phyloP scores from a whole-genome alignment of 2,329 filamentous ascomycete genomes.

The Alternaria sp. region DNA sequence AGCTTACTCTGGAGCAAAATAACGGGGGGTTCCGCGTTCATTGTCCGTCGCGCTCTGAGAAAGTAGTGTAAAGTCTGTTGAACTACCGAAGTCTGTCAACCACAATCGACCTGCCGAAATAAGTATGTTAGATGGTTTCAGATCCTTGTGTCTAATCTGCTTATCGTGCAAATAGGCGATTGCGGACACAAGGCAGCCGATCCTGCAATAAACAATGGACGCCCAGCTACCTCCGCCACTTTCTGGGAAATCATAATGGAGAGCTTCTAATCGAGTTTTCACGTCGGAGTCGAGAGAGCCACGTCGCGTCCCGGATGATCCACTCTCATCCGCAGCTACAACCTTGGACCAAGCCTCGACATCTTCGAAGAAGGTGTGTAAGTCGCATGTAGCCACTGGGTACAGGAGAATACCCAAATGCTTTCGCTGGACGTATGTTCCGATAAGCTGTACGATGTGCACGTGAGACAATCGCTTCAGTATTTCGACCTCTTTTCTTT shows the following conservation, averaged over 20 bases:
- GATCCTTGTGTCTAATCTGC: not conserved
- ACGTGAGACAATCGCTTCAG: not conserved
- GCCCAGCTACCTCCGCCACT: not conserved
- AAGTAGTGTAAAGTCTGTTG: not conserved
- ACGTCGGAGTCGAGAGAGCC: not conserved
- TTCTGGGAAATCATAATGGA: not conserved
- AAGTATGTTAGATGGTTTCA: not conserved
- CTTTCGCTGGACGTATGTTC: not conserved
- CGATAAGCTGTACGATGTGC: not conserved
- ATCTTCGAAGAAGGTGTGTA: slow-evolving; percentile 28
- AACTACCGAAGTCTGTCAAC: not conserved
- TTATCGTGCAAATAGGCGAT: not conserved
- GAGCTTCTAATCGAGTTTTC: not conserved
- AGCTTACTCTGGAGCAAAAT: slow-evolving; percentile 25
- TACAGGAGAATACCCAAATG: slow-evolving; percentile 18
- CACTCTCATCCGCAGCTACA: slow-evolving; percentile 29
- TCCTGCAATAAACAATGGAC: not conserved
- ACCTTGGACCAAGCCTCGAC: slow-evolving; percentile 20
- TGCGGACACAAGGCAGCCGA: not conserved
- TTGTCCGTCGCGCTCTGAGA: not conserved
- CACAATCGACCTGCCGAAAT: not conserved
- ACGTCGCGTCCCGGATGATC: slow-evolving; percentile 4
- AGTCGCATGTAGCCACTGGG: slow-evolving; percentile 27
- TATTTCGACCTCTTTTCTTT: not conserved
- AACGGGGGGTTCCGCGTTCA: slow-evolving; percentile 12